phyloP scores from a whole-genome alignment of 139 green algal genomes.

The Gonium pectorale region DNA sequence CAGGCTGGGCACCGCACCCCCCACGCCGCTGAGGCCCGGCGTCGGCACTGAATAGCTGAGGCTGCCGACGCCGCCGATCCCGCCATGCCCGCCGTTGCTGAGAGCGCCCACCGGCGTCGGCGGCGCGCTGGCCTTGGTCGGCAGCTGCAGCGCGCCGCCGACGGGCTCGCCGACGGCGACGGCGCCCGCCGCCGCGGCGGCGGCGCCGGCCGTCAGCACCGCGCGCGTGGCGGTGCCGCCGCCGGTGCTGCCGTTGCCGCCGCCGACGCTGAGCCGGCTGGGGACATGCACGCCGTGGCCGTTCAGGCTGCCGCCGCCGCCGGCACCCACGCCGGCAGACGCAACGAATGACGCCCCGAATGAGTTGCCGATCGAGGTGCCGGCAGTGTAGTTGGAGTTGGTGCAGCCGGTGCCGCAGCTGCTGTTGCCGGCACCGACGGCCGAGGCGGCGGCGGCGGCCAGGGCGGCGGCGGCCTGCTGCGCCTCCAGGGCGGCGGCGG shows the following conservation, averaged over 20 bases:
- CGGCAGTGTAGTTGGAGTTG: too few species aligned
- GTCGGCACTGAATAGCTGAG: too few species aligned
- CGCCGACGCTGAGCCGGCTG: not conserved
- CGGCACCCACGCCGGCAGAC: too few species aligned
- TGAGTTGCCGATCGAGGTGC: too few species aligned
- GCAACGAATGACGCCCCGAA: too few species aligned
- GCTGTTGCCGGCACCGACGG: too few species aligned
- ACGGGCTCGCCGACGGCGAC: not conserved
- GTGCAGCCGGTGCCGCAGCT: not conserved
- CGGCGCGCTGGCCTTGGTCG: too few species aligned
- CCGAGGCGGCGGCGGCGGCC: not conserved
- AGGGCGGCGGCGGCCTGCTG: not conserved
- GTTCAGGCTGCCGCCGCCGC: not conserved
- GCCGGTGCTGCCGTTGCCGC: not conserved
- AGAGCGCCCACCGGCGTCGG: too few species aligned
- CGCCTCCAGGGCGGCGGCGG: conserved; percentile 20
- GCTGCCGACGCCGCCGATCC: too few species aligned
- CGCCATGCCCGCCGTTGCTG: too few species aligned
- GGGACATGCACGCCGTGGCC: not conserved
- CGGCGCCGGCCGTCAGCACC: not conserved
- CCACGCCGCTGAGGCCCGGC: too few species aligned
- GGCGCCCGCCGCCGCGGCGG: not conserved
- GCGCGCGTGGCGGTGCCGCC: not conserved
- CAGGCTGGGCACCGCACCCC: too few species aligned
- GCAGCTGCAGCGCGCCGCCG: not conserved